Percentiles rank a stretch among this genome's conserved stretches.
phyloP scores from a whole-genome alignment of 1,284 basidiomycete species.

The Earliella scabrosa region DNA sequence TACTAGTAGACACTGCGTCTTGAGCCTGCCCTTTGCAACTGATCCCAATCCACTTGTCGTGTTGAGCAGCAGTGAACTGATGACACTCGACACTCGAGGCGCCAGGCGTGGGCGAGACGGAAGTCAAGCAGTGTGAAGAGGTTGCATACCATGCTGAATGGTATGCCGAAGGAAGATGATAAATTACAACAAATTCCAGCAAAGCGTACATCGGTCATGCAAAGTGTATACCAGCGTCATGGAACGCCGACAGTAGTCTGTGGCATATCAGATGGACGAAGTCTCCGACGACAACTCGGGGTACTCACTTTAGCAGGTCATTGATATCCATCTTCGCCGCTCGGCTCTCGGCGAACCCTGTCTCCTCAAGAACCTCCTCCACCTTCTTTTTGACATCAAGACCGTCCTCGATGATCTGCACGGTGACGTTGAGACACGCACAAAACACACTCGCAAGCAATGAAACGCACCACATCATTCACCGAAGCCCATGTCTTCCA shows the following conservation, averaged over 20 bases:
- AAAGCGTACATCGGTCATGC: slow-evolving; percentile 42
- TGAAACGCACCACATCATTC: slow-evolving; percentile 65
- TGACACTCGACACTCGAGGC: too few relatives aligned
- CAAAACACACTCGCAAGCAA: not conserved
- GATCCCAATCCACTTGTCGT: too few relatives aligned
- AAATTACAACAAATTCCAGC: not conserved
- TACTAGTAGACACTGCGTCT: too few relatives aligned
- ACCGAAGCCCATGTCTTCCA: slow-evolving; percentile 94
- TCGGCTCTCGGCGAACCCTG: slow-evolving; percentile 67
- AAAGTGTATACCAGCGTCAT: slow-evolving; percentile 85
- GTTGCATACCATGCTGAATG: too few relatives aligned
- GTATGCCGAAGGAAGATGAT: too few relatives aligned
- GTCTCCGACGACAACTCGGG: too few relatives aligned
- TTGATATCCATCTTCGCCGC: slow-evolving; percentile 85
- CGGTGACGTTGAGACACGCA: too few relatives aligned
- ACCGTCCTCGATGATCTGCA: slow-evolving; percentile 74
- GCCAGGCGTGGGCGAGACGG: too few relatives aligned
- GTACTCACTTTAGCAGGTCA: slow-evolving; percentile 71
- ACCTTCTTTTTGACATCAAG: slow-evolving; percentile 76
- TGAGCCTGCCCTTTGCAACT: too few relatives aligned
- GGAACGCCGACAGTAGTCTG: slow-evolving; percentile 77
- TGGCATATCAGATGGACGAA: too few relatives aligned
- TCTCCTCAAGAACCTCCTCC: slow-evolving; percentile 74
- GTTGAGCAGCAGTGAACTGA: too few relatives aligned
- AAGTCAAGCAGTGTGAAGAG: too few relatives aligned